phyloP scores from a whole-genome alignment of 2,329 filamentous ascomycete genomes.

The Trichoderma sp. region DNA sequence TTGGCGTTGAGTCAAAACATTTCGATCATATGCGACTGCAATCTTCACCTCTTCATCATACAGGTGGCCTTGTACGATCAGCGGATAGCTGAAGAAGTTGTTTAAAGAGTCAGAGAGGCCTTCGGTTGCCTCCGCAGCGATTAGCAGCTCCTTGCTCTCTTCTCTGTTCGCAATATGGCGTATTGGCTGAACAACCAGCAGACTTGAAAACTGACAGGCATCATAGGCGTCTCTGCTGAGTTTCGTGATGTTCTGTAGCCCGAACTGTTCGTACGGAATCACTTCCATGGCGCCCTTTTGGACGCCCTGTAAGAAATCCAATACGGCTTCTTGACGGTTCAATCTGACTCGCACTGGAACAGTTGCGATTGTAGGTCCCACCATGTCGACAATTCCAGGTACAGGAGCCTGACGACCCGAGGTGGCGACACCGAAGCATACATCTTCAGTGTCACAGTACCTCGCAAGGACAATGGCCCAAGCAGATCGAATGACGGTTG shows the following conservation, averaged over 20 bases:
- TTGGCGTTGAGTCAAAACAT: neutral
- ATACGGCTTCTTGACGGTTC: neutral
- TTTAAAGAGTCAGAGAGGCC: neutral
- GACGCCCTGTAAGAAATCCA: neutral
- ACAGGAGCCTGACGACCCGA: slow-evolving; percentile 33
- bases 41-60: neutral
- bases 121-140: neutral
- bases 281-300: neutral
- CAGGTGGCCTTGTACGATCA: neutral
- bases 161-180: neutral
- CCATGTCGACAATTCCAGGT: slow-evolving; percentile 29
- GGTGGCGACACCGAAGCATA: slow-evolving; percentile 32
- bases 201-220: slow-evolving; percentile 7
- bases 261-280: slow-evolving; percentile 3
- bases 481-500: slow-evolving; percentile 23
- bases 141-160: neutral
- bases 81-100: slow-evolving; percentile 8
- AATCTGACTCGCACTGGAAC: slow-evolving; percentile 27
- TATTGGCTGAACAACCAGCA: neutral
- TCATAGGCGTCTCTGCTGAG: neutral
- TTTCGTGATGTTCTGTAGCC: neutral
- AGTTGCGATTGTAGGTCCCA: slow-evolving; percentile 33
- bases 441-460: slow-evolving; percentile 37
- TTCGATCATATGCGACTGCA: neutral
- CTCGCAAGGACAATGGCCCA: slow-evolving; percentile 36